Evolutionary conservation across 2,329 filamentous ascomycete species (phyloP).

Genomic region (Trichoderma sp.): DNA sequence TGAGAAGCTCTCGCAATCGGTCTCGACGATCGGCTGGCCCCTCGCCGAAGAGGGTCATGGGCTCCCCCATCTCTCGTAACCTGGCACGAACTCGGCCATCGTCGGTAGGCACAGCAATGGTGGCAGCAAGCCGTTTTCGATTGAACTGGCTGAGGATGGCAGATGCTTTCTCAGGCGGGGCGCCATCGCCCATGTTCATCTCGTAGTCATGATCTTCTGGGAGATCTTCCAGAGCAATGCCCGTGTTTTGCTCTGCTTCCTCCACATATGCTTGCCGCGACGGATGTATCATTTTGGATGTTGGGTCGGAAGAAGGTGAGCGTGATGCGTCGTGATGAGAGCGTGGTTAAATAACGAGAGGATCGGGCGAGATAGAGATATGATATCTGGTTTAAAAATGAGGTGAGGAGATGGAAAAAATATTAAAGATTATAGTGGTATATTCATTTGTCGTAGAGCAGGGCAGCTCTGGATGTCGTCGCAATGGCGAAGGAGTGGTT

Average conservation of each 20-base stretch:
- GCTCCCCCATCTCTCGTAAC: conserved; percentile 86
- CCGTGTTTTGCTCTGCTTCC: conserved; percentile 66
- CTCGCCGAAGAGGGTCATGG: conserved; percentile 93
- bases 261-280: conserved; percentile 93
- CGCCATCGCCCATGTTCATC: conserved; percentile 68
- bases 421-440: background rate
- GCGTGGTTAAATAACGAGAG: background rate
- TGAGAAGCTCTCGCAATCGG: conserved; percentile 79
- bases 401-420: no score
- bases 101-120: conserved; percentile 90
- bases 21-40: conserved; percentile 84
- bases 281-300: conserved; percentile 72
- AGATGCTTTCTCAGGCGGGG: conserved; percentile 79
- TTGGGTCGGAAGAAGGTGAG: background rate
- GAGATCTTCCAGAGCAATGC: conserved; percentile 55
- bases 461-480: background rate
- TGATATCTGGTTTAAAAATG: background rate
- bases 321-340: background rate
- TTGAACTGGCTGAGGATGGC: conserved; percentile 87
- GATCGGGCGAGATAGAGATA: background rate
- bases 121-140: conserved; percentile 84
- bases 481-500: background rate
- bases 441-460: background rate
- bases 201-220: conserved; percentile 82
- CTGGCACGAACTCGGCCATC: conserved; percentile 81